Base-by-base conservation (phyloP, 441 rosid genomes). In the Metrosideros polymorpha region DNA sequence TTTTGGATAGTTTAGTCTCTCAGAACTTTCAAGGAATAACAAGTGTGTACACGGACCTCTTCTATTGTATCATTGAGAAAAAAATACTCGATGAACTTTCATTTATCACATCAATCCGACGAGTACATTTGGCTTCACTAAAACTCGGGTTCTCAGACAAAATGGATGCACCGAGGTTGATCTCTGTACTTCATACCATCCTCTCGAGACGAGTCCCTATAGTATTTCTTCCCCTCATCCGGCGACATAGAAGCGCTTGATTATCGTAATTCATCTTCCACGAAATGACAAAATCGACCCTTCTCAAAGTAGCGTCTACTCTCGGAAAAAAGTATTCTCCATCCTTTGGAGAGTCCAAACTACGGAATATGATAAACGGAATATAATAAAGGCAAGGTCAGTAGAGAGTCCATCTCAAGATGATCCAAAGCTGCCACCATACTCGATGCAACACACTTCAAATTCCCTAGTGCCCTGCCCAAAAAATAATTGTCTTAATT, bases 391-490 rank as follows among this genome's bases (percentile, higher is more conserved):
- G 94, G 92, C 89, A 92, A 91, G 90, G 95, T 91, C 89, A 92
- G 96, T 94, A 90, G 90, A 93, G 90, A 89, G 97, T 94, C 79
- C 97, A 92, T 94, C 89, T 94, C 97, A 93, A 35, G n/a, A 92
- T 93, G 95, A 93, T 90, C 94, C 92, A 91, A 95, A 90, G 55
- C 95, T 85, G 89, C 95, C 95, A 92, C 94, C 94, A 90, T 89
- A 91, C n/a, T n/a, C n/a, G n/a, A n/a, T n/a, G n/a, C n/a, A n/a
- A n/a, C 90, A 83, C n/a, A 35, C 32, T 51, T 17, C 19, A 71
- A 85, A 89, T 89, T 84, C 94, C 61, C 85, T 50, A 87, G 27
- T 88, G 83, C 92, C 93, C 96, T 84, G 25, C 9, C 52, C 50
- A 86, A 82, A 87, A 87, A 35, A 90, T 88, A 76, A 49, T 76